These are phyloP conservation scores for Podospora comata DNA, from an alignment of 495 filamentous ascomycete species.

Conservation along the genomic window DNA sequence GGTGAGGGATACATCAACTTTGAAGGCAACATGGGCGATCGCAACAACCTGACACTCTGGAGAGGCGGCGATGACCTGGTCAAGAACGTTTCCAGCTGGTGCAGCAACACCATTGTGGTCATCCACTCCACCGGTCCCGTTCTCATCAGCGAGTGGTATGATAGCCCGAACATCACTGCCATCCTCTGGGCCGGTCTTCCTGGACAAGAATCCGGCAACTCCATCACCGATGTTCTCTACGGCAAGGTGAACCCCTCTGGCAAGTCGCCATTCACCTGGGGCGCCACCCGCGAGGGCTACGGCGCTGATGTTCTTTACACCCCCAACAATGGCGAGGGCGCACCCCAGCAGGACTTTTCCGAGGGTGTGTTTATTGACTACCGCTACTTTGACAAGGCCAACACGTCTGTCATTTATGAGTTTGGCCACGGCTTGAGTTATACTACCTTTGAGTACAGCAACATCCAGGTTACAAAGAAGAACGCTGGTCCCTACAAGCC, in stretches of 20 bases:
- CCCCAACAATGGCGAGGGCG: slow-evolving; percentile 64
- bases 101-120: slow-evolving; percentile 90
- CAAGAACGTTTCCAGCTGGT: slow-evolving; percentile 67
- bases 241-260: slow-evolving; percentile 81
- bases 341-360: slow-evolving; percentile 77
- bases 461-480: slow-evolving; percentile 60
- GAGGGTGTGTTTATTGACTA: slow-evolving; percentile 96
- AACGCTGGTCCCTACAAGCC: slow-evolving; percentile 55
- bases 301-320: slow-evolving; percentile 71
- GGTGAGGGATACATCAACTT: slow-evolving; percentile 85
- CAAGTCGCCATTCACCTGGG: slow-evolving; percentile 88
- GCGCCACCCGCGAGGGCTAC: slow-evolving; percentile 66
- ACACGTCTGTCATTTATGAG: slow-evolving; percentile 76
- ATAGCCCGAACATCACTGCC: slow-evolving; percentile 88
- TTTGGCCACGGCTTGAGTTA: slow-evolving; percentile 92
- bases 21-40: slow-evolving; percentile 83
- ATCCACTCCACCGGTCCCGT: slow-evolving; percentile 85
- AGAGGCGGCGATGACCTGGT: slow-evolving; percentile 74
- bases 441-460: slow-evolving; percentile 78
- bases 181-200: slow-evolving; percentile 93
- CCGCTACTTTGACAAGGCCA: slow-evolving; percentile 75
- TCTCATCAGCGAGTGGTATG: slow-evolving; percentile 69
- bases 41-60: slow-evolving; percentile 93
- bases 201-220: slow-evolving; percentile 87
- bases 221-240: slow-evolving; percentile 88